A percentile compares a stretch with the other conserved stretches of the same genome.
phyloP scores from a whole-genome alignment of 495 filamentous ascomycete genomes.

The Xylaria bambusicola region DNA sequence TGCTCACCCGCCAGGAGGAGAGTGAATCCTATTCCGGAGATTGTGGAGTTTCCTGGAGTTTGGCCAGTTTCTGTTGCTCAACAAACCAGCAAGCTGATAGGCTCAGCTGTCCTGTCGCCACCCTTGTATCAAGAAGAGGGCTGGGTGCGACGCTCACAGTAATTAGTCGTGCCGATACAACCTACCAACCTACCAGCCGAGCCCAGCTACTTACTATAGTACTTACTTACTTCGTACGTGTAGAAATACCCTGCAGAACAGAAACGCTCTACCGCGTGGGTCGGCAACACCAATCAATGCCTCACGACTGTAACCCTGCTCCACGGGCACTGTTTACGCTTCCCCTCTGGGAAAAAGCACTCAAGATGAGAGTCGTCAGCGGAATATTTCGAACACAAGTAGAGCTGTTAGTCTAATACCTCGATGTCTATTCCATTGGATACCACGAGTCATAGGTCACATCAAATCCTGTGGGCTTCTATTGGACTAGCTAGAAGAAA shows the following conservation, averaged over 20 bases:
- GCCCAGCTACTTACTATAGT: no score
- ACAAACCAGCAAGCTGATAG: conserved; percentile 31
- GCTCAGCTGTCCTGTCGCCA: conserved; percentile 29
- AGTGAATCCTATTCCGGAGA: conserved; percentile 21
- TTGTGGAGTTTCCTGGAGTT: conserved; percentile 36
- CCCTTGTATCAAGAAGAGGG: conserved; percentile 10
- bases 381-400: no score
- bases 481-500: not conserved
- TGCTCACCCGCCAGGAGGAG: conserved; percentile 3
- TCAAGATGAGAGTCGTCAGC: no score
- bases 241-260: conserved; percentile 33
- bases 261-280: conserved; percentile 32
- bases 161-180: conserved; percentile 15
- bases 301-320: conserved; percentile 4
- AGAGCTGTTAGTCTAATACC: no score
- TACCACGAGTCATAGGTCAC: not conserved
- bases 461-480: not conserved
- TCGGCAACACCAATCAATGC: conserved; percentile 20
- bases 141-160: conserved; percentile 15
- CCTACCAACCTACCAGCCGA: not conserved
- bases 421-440: not conserved
- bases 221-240: no score
- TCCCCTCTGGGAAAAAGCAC: conserved; percentile 1
- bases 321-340: not conserved
- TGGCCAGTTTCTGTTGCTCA: conserved; percentile 36